Evolutionary conservation across 2,329 filamentous ascomycete genomes (phyloP).

Genomic region (Thielaviopsis euricoi): DNA sequence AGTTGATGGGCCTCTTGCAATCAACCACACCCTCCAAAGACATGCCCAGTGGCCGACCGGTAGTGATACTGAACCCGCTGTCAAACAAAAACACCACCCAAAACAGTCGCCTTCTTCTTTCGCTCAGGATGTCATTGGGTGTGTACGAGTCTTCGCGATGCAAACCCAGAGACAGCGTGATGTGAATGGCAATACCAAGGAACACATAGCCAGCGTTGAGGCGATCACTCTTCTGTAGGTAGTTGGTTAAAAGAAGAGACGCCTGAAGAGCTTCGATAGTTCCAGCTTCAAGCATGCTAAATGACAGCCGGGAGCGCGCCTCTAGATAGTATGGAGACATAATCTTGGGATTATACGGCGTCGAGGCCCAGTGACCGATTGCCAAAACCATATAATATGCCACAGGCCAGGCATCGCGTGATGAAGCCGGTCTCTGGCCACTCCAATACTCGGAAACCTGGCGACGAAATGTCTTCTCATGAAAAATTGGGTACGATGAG

Average conservation of each 20-base stretch:
- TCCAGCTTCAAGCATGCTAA: constrained; percentile 27
- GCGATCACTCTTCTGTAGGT: constrained; percentile 32
- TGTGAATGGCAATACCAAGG: constrained; percentile 31
- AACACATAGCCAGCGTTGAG: constrained; percentile 37
- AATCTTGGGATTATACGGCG: constrained; percentile 14
- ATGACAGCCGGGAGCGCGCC: constrained; percentile 21
- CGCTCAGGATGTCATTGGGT: constrained; percentile 19
- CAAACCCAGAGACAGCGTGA: constrained; percentile 32
- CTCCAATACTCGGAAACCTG: constrained; percentile 14
- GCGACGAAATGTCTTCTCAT: constrained; percentile 29
- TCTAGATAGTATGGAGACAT: constrained; percentile 17
- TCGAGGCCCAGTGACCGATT: constrained; percentile 21
- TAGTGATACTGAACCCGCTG: constrained; percentile 31
- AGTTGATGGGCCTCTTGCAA: constrained; percentile 25
- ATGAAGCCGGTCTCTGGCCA: constrained; percentile 4
- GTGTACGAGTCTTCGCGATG: constrained; percentile 27
- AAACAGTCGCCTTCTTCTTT: constrained; percentile 22
- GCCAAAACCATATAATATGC: constrained; percentile 21
- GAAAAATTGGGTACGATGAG: constrained; percentile 28
- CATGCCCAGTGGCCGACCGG: constrained; percentile 24
- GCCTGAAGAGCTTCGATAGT: constrained; percentile 29
- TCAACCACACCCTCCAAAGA: constrained; percentile 26
- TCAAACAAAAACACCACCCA: constrained; percentile 28
- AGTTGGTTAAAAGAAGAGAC: constrained; percentile 28
- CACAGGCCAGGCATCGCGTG: constrained; percentile 17